Base-by-base conservation (phyloP, 352 stramenopile species). In the Pelagophyceae sp. region DNA sequence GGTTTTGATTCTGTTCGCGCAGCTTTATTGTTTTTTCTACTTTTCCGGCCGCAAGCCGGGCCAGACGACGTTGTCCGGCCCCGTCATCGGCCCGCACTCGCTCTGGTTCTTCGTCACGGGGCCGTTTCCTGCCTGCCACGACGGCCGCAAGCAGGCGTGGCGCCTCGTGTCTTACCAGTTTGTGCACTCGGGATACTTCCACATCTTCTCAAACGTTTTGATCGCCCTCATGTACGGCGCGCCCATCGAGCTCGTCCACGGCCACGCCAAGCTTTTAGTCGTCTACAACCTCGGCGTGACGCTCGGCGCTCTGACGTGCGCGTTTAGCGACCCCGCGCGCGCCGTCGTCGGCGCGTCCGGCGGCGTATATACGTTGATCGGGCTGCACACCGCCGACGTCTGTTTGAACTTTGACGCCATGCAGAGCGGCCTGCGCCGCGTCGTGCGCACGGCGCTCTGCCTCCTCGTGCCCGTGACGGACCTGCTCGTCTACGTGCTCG, bases 361-460 rank as follows among this genome's bases (percentile, higher is more conserved):
- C n/a, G 37, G 50, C 54, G 64, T 80, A 32, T 61, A 76, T 37
- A 54, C 65, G 51, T 50, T 76, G 32, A 72, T 77, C 19, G 71
- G 71, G 1, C 45, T 80, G 17, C 69, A 71, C 45, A 40, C 27
- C 0, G 63, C 70, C 32, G 51, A 76, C 76, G 72, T 78, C 61
- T 76, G 91, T 82, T 82, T 92, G 65, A 89, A 88, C 82, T 85
- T 91, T 72, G 91, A 86, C 76, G 82, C 87, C 61, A 88, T 94
- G 77, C 5, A 5, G 23, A 31, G 58, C 35, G 17, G 20, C 27
- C 1, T 37, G 15, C 11, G 37, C 15, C 35, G 11, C 5, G 2
- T 54, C 15, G n/a, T 27, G 35, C 67, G 67, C 1, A 19, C 23
- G 15, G 23, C 33, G 2, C 11, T 74, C 33, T 74, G 67, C 67